Base-by-base conservation (phyloP, 495 filamentous ascomycete genomes). In the Penicillium lagena region DNA sequence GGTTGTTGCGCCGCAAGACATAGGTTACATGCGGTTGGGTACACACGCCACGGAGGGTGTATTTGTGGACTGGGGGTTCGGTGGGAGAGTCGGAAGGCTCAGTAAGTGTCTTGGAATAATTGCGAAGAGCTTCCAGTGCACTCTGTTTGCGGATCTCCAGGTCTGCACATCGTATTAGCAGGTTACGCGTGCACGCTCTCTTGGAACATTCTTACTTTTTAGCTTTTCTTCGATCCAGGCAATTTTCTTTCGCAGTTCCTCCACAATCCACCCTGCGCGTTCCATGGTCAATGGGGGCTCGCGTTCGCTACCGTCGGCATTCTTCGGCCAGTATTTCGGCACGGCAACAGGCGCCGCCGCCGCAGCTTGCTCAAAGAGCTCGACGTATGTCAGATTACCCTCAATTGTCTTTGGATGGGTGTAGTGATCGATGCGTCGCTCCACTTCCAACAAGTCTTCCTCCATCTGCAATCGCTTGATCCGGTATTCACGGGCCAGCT, bases 141-240 rank as follows among this genome's bases (percentile, higher is more conserved):
- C 67, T 67, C 47, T 76, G 60, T 49, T 78, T 81, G 36, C 73
- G 46, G 29, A 67, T 54, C 50, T 81, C 71, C 33, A 84, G 63
- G 30, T 67, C 79, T 83, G 15, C 15, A 36, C 12, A 46, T 17
- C 34, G 33, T 6, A 22, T 60, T 45, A 60, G 57, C 15, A 12
- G 39, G 38, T 8, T n/a, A 4, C 5, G 37, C 28, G 9, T 38
- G 7, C 14, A 42, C 9, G 14, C 6, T 11, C 35, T 14, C 4
- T 29, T 29, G 8, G 8, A 5, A 4, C 29, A 27, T 33, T 6
- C 37, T 27, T 55, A 80, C 78, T 64, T 58, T 66, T 54, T 9
- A 83, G 51, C 44, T 79, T 82, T 7, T 56, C 52, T 39, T 75
- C 71, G 37, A 81, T 66, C 32, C 66, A 75, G 7, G 53, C 49